These are phyloP conservation scores for Stellera chamaejasme DNA, from an alignment of 345 rosid species.

Conservation along the genomic window DNA sequence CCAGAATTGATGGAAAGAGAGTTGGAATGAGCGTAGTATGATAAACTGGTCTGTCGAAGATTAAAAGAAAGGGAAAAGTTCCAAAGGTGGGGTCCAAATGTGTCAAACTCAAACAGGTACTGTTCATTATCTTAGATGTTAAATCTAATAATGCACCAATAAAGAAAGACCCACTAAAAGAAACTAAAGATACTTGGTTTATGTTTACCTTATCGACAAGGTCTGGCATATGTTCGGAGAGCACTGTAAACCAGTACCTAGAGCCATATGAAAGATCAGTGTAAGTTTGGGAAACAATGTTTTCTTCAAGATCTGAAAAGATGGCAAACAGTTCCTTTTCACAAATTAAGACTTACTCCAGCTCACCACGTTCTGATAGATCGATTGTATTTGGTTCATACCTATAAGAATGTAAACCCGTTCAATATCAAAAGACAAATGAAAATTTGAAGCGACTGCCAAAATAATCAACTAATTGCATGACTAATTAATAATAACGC, in stretches of 20 bases:
- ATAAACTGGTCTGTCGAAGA: too few relatives aligned
- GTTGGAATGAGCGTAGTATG: too few relatives aligned
- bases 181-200: not conserved
- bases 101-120: too few relatives aligned
- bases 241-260: slow-evolving; percentile 96
- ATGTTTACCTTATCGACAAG: slow-evolving; percentile 82
- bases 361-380: slow-evolving; percentile 69
- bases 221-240: slow-evolving; percentile 91
- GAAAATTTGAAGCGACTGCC: too few relatives aligned
- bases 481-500: too few relatives aligned
- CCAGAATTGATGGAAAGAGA: too few relatives aligned
- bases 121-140: too few relatives aligned
- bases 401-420: slow-evolving; percentile 31
- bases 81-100: too few relatives aligned
- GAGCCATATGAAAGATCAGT: slow-evolving; percentile 11
- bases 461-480: too few relatives aligned
- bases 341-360: slow-evolving; percentile 66
- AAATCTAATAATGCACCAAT: too few relatives aligned
- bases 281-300: slow-evolving; percentile 10
- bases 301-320: not conserved
- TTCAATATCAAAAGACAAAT: not conserved
- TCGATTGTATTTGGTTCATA: slow-evolving; percentile 97
- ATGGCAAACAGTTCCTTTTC: not conserved
- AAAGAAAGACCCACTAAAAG: too few relatives aligned
- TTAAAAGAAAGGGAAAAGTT: too few relatives aligned